Conservation (phyloP, 352 stramenopile genomes). For the Aphanomyces euteiches region DNA sequence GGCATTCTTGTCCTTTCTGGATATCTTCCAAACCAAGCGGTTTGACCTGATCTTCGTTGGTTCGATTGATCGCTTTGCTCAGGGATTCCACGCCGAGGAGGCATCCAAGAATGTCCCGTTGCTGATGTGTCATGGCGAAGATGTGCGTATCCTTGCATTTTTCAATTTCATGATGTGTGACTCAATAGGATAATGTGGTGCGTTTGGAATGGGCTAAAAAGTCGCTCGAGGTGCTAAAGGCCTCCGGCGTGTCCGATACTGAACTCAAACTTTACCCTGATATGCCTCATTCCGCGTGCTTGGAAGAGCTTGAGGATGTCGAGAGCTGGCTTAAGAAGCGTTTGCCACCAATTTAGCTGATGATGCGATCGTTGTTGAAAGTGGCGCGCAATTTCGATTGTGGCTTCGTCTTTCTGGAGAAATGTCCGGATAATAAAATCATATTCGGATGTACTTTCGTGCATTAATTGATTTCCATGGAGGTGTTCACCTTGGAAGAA, state of each 20-base stretch:
- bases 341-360: constrained; percentile 34
- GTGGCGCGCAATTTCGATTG: too few species aligned
- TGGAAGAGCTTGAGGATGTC: constrained; percentile 67
- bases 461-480: background rate
- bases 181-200: constrained; percentile 49
- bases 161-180: background rate
- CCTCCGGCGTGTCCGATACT: constrained; percentile 47
- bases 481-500: background rate
- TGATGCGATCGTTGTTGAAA: background rate
- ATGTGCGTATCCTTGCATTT: constrained; percentile 1
- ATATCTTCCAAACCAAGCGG: constrained; percentile 57
- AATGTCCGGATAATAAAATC: background rate
- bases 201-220: constrained; percentile 54
- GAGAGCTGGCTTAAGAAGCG: constrained; percentile 57
- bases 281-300: constrained; percentile 61
- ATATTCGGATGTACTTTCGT: background rate
- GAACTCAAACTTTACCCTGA: constrained; percentile 61
- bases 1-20: constrained; percentile 69
- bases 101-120: constrained; percentile 61
- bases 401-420: too few species aligned
- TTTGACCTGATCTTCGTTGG: constrained; percentile 30
- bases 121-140: constrained; percentile 75
- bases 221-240: constrained; percentile 59
- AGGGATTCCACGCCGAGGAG: constrained; percentile 50
- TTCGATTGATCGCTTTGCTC: constrained; percentile 1